Conservation (phyloP, 208 protist genomes). For the Leishmania guyanensis region DNA sequence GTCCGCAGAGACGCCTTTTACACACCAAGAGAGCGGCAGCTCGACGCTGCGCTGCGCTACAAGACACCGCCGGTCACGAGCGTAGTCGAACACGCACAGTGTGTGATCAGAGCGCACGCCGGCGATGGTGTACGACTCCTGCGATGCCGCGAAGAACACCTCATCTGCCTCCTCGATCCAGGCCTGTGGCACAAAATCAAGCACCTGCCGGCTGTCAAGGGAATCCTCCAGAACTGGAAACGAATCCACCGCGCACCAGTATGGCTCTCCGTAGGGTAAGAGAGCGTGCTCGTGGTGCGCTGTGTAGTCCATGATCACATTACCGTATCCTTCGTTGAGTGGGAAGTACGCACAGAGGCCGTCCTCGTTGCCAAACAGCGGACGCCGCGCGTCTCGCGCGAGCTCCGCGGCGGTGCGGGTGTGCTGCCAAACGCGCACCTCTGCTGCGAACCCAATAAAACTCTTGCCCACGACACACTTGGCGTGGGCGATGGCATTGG, state of each 20-base stretch:
- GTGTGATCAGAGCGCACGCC: conserved; percentile 46
- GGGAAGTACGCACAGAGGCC: conserved; percentile 76
- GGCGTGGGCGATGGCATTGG: conserved; percentile 58
- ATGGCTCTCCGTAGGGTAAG: conserved; percentile 46
- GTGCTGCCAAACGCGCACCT: conserved; percentile 86
- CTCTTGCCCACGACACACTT: conserved; percentile 74
- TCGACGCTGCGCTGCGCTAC: conserved; percentile 58
- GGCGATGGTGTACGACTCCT: conserved; percentile 49
- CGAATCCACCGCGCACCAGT: conserved; percentile 56
- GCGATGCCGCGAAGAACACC: conserved; percentile 65
- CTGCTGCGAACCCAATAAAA: conserved; percentile 77
- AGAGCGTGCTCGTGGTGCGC: conserved; percentile 56
- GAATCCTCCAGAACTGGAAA: conserved; percentile 46
- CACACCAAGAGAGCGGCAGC: conserved; percentile 29
- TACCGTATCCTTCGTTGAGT: conserved; percentile 77
- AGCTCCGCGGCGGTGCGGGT: conserved; percentile 60
- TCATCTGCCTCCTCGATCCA: conserved; percentile 54
- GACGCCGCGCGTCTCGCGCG: conserved; percentile 64
- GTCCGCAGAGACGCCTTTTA: conserved; percentile 64
- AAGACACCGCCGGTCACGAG: conserved; percentile 34
- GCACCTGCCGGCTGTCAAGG: conserved; percentile 34
- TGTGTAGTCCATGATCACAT: conserved; percentile 80
- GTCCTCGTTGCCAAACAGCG: conserved; percentile 57
- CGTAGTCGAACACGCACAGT: conserved; percentile 69
- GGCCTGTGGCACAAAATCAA: conserved; percentile 75